Evolutionary conservation across 148 eudicot species (phyloP), one percentile per base, ranked within the genome.

Genomic region (Camellia sinensis): DNA sequence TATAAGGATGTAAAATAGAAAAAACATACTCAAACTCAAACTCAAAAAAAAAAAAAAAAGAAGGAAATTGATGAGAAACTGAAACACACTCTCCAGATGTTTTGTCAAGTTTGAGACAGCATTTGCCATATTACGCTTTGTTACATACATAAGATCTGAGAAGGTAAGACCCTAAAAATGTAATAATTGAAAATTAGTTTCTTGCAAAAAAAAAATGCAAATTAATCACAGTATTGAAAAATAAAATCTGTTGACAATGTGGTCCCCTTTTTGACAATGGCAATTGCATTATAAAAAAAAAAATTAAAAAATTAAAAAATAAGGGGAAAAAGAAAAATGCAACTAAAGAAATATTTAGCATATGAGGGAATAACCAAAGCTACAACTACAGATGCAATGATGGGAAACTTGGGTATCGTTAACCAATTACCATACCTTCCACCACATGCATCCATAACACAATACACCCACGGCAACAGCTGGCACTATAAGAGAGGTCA

Each of bases 391-490:
- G 48, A 37, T 64, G 3, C 64, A 63, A 22, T 41, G 29, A 48
- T 46, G 29, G 64, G 11, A 29, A 52, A 40, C 22, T 5, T 2
- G n/a, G n/a, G n/a, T 37, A 44, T 14, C 41, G 60, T 45, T 66
- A 50, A 78, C 18, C 50, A 67, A 46, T 70, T 57, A 54, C 52
- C 79, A n/a, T 77, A 95, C 98, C 97, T 95, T 95, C 98, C 96
- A 95, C 98, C 97, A 93, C 97, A 95, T 95, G 85, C 92, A 95
- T 71, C 97, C 98, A 84, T 95, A 95, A 72, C 97, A 93, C 85
- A 92, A 13, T 68, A 93, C 94, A 61, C 98, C 97, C 71, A 92
- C 19, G 53, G 97, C 82, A 67, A 92, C 97, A 84, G 93, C 98
- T 53, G 97, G 97, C 80, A 92, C 82, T 65, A 91, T 79, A 29